Conservation (phyloP, 1,284 basidiomycete genomes). For the Chalciporus sp. region DNA sequence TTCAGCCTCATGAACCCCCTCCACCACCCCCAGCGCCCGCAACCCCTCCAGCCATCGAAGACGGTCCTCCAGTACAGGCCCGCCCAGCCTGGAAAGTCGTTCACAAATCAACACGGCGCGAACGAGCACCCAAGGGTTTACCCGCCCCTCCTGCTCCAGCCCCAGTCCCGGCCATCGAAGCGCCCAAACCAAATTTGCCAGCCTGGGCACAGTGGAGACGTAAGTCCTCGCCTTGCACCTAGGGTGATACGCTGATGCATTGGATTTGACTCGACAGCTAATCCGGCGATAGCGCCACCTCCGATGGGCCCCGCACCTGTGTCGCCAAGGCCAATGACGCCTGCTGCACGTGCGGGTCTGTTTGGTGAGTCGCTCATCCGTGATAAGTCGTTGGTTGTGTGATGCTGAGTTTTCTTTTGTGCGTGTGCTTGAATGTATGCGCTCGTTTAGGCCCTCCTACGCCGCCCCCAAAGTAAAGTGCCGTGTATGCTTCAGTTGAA, state of each 20-base stretch:
- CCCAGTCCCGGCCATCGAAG: constrained; percentile 45
- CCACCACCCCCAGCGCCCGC: constrained; percentile 36
- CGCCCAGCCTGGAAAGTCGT: constrained; percentile 73
- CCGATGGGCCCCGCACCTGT: constrained; percentile 35
- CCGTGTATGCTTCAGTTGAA: background rate
- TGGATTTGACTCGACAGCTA: constrained; percentile 42
- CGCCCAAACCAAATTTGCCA: constrained; percentile 54
- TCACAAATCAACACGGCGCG: constrained; percentile 58
- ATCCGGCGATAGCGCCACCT: constrained; percentile 58
- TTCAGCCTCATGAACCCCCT: constrained; percentile 35
- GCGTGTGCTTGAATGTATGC: background rate
- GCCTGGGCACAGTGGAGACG: constrained; percentile 80
- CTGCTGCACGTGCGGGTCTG: constrained; percentile 56
- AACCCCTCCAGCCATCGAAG: constrained; percentile 40
- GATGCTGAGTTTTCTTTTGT: background rate
- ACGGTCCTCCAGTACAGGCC: constrained; percentile 48
- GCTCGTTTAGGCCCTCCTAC: constrained; percentile 51
- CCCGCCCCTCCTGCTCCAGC: constrained; percentile 40
- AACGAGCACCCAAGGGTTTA: constrained; percentile 39
- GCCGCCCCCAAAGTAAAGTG: constrained; percentile 55
- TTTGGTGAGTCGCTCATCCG: constrained; percentile 53
- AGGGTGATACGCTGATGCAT: background rate
- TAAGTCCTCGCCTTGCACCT: constrained; percentile 38
- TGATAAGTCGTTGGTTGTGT: background rate
- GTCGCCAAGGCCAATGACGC: constrained; percentile 43